Evolutionary conservation across 1,139 yeast species (phyloP), one percentile per base, ranked within the genome.

Genomic region (Petasospora fabianii): DNA sequence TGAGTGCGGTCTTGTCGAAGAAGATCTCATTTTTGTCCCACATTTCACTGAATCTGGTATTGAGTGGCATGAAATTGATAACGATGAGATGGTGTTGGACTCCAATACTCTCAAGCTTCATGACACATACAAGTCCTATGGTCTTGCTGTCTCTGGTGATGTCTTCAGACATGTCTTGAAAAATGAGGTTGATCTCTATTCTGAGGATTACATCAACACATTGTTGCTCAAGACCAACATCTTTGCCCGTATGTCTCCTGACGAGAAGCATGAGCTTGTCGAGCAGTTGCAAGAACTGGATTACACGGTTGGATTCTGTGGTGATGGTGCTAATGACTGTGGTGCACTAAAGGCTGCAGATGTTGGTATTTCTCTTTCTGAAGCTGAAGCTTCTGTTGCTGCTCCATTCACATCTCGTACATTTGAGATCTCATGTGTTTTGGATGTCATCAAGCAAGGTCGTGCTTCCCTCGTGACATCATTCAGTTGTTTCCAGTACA

Each of bases 231-330:
- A 76, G 48, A 79, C 92, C 46, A 77, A 80, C 35, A 76, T 92
- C 7, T 94, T 81, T 65, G 97, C 98, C 1, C 72, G 99, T 50
- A 92, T 92, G 99, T 90, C 97, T 0, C 99, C 99, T 0, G 98
- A 92, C 61, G 99, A 92, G 58, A 92, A 92, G 58, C 96, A 92
- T 59, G 98, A 92, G 62, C 69, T 92, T 38, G 97, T 92, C 22
- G 92, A 85, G 53, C 88, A 84, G 57, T 65, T 92, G 18, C 96
- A 88, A 60, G 73, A 69, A 27, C 59, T 92, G 18, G 96, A 87
- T 54, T 92, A 90, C 58, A 87, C 96, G 0, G 95, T 88, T 32
- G 96, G 97, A 2, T 92, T 92, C 62, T 90, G 97, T 65, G 99
- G 99, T 26, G 99, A 92, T 64, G 99, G 94, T 50, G 94, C 94